Evolutionary conservation across 129 eudicot species (phyloP), one percentile per base, ranked within the genome.

Genomic region (Saposhnikovia divaricata): DNA sequence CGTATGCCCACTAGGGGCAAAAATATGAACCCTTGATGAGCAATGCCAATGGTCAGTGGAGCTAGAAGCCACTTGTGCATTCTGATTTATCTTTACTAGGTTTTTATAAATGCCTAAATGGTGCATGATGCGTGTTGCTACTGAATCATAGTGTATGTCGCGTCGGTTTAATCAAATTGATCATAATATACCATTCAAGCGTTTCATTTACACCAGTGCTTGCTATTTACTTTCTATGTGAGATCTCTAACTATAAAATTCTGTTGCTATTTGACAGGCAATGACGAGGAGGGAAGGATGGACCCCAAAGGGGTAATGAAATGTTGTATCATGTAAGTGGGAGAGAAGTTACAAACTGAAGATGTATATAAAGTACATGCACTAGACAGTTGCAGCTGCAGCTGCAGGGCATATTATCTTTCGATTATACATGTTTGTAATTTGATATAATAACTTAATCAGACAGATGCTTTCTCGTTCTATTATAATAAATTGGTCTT

Each of bases 251-350:
- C 47, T 72, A 14, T 42, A 39, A 31, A 74, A 43, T 43, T 39
- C 5, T 53, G 59, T 79, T 23, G 11, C 72, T 28, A 43, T 27
- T 83, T 78, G 9, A 8, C 91, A 91, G 96, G 93, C 75, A 91
- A 89, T 77, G 97, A 91, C 70, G 97, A 89, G 76, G 90, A 84
- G 76, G 90, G 83, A 65, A 86, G 97, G 85, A 81, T 83, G 80
- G 93, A 91, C 83, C 90, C 87, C 27, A 91, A 91, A 83, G 93
- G 96, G 66, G 90, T 87, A 72, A 68, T 91, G 72, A 80, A 81
- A 80, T 91, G 97, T 82, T 89, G 90, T 87, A 89, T 91, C 69
- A 81, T 91, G 82, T 91, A 86, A 87, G 87, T 57, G 76, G 81
- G 77, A 66, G 57, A 77, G 34, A 25, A 40, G n/a, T 47, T 45